Conservation (phyloP, 768 basidiomycete genomes). For the Albatrellus ellisii region DNA sequence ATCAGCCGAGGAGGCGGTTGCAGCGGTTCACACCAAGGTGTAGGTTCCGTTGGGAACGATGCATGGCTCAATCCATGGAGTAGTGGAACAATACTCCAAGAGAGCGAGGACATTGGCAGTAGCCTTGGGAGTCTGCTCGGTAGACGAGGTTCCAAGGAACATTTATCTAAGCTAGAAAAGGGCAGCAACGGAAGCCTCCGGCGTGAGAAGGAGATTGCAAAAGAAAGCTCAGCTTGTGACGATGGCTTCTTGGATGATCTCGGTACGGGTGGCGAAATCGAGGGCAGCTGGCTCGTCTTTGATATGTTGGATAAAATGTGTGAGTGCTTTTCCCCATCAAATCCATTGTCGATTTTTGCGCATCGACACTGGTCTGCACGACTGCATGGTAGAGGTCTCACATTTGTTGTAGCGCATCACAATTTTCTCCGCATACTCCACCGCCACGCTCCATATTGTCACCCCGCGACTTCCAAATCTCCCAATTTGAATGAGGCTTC, state of each 20-base stretch:
- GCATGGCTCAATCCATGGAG: conserved; percentile 12
- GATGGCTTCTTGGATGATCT: conserved; percentile 6
- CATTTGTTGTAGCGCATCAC: conserved; percentile 3
- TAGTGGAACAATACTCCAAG: conserved; percentile 7
- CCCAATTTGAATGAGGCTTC: conserved; percentile 1
- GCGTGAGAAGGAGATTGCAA: conserved; percentile 1
- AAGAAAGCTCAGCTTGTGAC: not conserved
- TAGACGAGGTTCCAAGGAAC: conserved; percentile 12
- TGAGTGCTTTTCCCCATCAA: conserved; percentile 3
- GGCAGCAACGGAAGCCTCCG: not conserved
- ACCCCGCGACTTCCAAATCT: conserved; percentile 4
- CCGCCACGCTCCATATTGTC: conserved; percentile 9
- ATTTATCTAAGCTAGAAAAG: conserved; percentile 2
- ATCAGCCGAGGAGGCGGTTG: not conserved
- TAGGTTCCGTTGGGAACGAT: conserved; percentile 2
- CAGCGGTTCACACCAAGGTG: not conserved
- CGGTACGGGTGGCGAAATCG: conserved; percentile 6
- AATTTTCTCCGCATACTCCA: conserved; percentile 13
- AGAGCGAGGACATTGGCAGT: conserved; percentile 1
- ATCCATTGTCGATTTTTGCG: too few relatives aligned
- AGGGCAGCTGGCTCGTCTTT: conserved; percentile 12
- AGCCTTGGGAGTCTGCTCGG: not conserved
- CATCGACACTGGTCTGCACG: too few relatives aligned
- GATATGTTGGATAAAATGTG: conserved; percentile 10
- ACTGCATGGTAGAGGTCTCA: not conserved